Conservation (phyloP, 164 flowering plant genomes). For the Houttuynia cordata region DNA sequence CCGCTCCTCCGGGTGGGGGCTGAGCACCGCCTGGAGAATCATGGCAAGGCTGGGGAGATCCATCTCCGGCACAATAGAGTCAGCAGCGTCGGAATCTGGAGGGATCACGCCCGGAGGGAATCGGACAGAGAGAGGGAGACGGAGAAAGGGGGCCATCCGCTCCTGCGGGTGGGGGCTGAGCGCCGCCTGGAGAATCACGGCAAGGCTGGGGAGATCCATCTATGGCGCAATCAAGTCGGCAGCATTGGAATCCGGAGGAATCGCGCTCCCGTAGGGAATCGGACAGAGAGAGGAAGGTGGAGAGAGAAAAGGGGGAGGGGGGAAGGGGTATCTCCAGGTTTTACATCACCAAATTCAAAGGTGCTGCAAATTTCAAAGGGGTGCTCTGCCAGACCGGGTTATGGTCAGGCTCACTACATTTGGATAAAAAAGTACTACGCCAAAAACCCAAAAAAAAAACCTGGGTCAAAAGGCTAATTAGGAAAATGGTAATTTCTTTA, state of each 20-base stretch:
- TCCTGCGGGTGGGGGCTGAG: constrained; percentile 84
- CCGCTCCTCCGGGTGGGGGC: constrained; percentile 77
- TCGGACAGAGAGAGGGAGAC: not conserved
- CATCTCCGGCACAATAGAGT: constrained; percentile 23
- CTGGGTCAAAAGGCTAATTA: no score
- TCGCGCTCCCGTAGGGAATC: no score
- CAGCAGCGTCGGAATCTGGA: not conserved
- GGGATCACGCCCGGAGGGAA: no score
- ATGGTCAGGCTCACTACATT: no score
- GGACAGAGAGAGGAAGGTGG: not conserved
- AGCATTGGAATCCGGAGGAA: not conserved
- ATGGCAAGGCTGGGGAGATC: constrained; percentile 76
- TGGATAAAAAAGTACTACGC: no score
- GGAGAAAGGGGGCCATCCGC: constrained; percentile 65
- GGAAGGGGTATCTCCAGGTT: no score
- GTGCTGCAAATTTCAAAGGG: no score
- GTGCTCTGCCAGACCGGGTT: no score
- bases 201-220: constrained; percentile 86
- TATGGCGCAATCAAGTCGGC: not conserved
- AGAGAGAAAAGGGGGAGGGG: not conserved
- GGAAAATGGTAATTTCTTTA: no score
- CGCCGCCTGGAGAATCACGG: constrained; percentile 70
- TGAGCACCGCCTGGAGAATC: constrained; percentile 79
- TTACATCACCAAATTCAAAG: no score
- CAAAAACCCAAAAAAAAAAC: no score